A percentile compares a stretch with the other conserved stretches of the same genome.
Evolutionary conservation across 495 filamentous ascomycete genomes (phyloP).

Genomic region (Penicillium simplicissimum): DNA sequence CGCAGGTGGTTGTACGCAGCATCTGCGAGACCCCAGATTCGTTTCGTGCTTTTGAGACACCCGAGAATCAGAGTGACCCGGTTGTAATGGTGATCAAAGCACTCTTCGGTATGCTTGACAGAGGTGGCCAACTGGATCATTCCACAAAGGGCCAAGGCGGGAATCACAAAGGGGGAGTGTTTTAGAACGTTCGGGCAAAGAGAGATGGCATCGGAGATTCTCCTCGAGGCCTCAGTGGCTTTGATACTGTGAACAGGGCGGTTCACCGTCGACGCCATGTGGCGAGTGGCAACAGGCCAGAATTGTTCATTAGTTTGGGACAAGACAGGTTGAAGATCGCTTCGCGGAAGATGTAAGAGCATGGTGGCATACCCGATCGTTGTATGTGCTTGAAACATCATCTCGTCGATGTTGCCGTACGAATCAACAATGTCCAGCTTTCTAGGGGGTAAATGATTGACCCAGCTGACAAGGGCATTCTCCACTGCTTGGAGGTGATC

Average conservation of each 20-base stretch:
- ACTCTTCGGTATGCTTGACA: slow-evolving; percentile 38
- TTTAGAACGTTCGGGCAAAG: slow-evolving; percentile 41
- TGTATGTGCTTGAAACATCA: slow-evolving; percentile 48
- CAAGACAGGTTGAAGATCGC: slow-evolving; percentile 37
- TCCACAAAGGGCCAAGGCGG: slow-evolving; percentile 36
- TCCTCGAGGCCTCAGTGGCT: slow-evolving; percentile 44
- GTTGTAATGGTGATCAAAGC: slow-evolving; percentile 45
- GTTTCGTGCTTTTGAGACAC: slow-evolving; percentile 37
- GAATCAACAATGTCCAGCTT: slow-evolving; percentile 47
- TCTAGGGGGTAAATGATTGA: slow-evolving; percentile 41
- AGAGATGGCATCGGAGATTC: slow-evolving; percentile 41
- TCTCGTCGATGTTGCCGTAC: slow-evolving; percentile 48
- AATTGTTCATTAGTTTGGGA: slow-evolving; percentile 30
- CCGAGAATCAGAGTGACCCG: slow-evolving; percentile 43
- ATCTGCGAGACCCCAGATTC: slow-evolving; percentile 38
- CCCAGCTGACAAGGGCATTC: slow-evolving; percentile 48
- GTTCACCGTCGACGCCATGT: slow-evolving; percentile 39
- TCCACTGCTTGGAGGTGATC: slow-evolving; percentile 47
- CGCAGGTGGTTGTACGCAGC: slow-evolving; percentile 32
- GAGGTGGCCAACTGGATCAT: slow-evolving; percentile 43
- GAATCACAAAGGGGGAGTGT: slow-evolving; percentile 41
- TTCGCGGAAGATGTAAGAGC: slow-evolving; percentile 45
- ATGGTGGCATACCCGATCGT: slow-evolving; percentile 45
- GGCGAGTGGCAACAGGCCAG: slow-evolving; percentile 31
- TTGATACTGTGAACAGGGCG: slow-evolving; percentile 45